These are phyloP conservation scores for Tetraselmis striata DNA, from an alignment of 139 green algal genomes.

Conservation along the genomic window DNA sequence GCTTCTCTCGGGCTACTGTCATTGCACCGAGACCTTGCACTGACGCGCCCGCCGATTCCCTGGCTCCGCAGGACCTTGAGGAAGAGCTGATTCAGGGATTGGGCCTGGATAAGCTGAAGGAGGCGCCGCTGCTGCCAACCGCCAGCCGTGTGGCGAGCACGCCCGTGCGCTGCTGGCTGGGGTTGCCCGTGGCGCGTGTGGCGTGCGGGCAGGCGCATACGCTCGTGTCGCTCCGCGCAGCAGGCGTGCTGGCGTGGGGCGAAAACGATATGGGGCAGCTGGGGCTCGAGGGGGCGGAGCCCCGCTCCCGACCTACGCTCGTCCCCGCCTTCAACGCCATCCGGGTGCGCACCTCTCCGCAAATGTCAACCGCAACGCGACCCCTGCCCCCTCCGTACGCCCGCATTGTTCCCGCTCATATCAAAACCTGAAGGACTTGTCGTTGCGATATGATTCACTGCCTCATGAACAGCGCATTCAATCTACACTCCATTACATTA, in stretches of 20 bases:
- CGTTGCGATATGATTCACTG: no score
- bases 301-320: background rate
- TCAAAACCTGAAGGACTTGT: no score
- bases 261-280: background rate
- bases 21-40: no score
- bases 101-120: background rate
- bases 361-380: no score
- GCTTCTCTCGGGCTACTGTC: no score
- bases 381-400: no score
- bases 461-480: no score
- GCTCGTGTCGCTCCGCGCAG: background rate
- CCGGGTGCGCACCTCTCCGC: background rate
- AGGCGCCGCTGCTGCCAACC: background rate
- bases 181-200: background rate
- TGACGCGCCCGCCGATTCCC: no score
- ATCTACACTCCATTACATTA: no score
- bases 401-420: no score
- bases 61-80: background rate
- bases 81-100: background rate
- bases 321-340: background rate
- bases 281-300: background rate
- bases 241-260: background rate
- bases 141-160: background rate
- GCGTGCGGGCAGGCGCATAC: background rate
- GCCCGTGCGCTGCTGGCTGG: background rate